Base-by-base conservation (phyloP, 2,329 filamentous ascomycete genomes). In the Rhynchosporium secalis region DNA sequence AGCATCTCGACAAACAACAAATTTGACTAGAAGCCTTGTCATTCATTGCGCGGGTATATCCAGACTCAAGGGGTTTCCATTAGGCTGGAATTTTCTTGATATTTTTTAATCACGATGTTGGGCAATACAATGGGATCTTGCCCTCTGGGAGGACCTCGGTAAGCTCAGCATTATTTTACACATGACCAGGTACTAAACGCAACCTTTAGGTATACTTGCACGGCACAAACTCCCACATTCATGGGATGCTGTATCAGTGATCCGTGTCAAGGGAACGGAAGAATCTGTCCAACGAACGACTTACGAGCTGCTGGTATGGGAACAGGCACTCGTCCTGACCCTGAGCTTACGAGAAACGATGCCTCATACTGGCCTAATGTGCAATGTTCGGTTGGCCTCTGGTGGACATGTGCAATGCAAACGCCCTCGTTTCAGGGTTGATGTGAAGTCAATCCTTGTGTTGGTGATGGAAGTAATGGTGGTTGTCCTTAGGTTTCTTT, bases 381-480 rank as follows among this genome's bases (percentile, higher is more conserved):
- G 0, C 12, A 63, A 41, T 66, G 65, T 29, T 61, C 60, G 38
- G 47, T 33, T n/a, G 63, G 63, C 43, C 20, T 10, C 5, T 65
- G 58, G 58, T 67, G 48, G 43, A 67, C 57, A 13, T 67, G 63
- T 46, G 40, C 59, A 12, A n/a, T 45, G 5, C 28, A 61, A 7
- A 56, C 33, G n/a, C 65, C 65, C 12, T 61, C 62, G 4, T 67
- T 67, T 58, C 63, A 67, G 56, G 65, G 65, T 4, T 67, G 65
- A 33, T 67, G 61, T 20, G 58, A 58, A 20, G 46, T 12, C 13
- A 58, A 64, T 46, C 60, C 61, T 54, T 67, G 65, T 20, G n/a
- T 47, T 26, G 48, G 38, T 13, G 45, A 57, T 57, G 55, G 55
- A 13, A 49, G 15, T 36, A 36, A 36, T 10, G 33, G 33, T 9